Evolutionary conservation across 352 stramenopile genomes (phyloP).

Genomic region (Phytophthora cajani): DNA sequence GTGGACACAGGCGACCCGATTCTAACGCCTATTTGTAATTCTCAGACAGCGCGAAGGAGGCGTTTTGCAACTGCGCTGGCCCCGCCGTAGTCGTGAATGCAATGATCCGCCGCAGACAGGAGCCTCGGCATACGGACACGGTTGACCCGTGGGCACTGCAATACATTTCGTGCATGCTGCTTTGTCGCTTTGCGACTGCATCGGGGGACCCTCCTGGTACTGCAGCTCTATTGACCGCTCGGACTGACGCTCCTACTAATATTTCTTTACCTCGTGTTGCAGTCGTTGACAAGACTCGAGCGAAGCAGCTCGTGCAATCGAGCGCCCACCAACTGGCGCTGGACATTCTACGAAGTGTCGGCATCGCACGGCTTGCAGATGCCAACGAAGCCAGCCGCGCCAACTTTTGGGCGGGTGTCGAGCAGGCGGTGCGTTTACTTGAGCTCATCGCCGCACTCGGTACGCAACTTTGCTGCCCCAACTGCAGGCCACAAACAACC

Average conservation of each 20-base stretch:
- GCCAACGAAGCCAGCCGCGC: slow-evolving; percentile 10
- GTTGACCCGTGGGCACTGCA: slow-evolving; percentile 37
- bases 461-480: slow-evolving; percentile 18
- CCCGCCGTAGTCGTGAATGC: slow-evolving; percentile 38
- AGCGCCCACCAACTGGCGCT: slow-evolving; percentile 59
- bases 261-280: not conserved
- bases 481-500: not conserved
- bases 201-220: slow-evolving; percentile 30
- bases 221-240: not conserved
- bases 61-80: slow-evolving; percentile 41
- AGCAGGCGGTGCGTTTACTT: slow-evolving; percentile 62
- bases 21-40: not conserved
- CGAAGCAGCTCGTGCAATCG: slow-evolving; percentile 47
- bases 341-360: slow-evolving; percentile 42
- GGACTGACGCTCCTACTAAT: not conserved
- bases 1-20: not conserved
- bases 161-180: slow-evolving; percentile 61
- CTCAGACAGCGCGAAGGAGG: slow-evolving; percentile 53
- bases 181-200: slow-evolving; percentile 48
- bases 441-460: slow-evolving; percentile 56
- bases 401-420: slow-evolving; percentile 32
- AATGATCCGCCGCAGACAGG: slow-evolving; percentile 27
- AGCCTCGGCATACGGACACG: slow-evolving; percentile 13
- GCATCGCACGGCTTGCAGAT: slow-evolving; percentile 13
- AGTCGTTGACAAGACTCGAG: slow-evolving; percentile 36